Base-by-base conservation (phyloP, 768 basidiomycete species). In the Lactarius deliciosus region DNA sequence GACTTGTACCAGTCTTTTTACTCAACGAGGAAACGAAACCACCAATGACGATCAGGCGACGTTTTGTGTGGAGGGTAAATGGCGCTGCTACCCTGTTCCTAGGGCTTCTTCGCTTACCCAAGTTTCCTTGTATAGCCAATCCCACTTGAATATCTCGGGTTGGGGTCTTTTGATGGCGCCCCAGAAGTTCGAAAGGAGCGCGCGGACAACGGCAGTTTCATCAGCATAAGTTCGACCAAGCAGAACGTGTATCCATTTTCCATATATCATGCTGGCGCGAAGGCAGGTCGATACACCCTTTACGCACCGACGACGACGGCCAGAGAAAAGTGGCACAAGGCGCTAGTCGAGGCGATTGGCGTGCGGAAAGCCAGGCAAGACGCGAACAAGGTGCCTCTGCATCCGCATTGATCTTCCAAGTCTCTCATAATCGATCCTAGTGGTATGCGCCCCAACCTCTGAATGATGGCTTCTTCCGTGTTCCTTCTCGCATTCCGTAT, bases 211-310 rank as follows among this genome's bases (percentile, higher is more conserved):
- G 82, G 84, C 43, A 73, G 83, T 16, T 75, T 89, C 40, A 86
- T 88, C 64, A 80, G 76, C 57, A 77, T 87, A 41, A 82, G 83
- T 62, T 83, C 79, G 15, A 79, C 82, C 47, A 79, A 80, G 63
- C 79, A 83, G 30, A 75, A 84, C 15, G 76, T 92, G 72, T 94
- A 85, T 73, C 92, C 92, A 1, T 90, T 94, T 74, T 89, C 86
- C 0, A 77, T 94, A 68, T 90, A 85, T 74, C 91, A 94, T 66
- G 86, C 88, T 0, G 81, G 83, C 1, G 81, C 81, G 60, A 82
- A 81, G 60, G 71, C 77, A 20, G 79, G 76, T 55, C 78, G 86
- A 65, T 94, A 93, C 74, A 94, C 89, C 3, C 77, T 94, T 11
- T 91, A 86, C 69, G 87, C 89, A 0, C 69, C 78, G 20, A 85